A percentile compares a stretch with the other conserved stretches of the same genome.
Conservation (phyloP, 345 rosid genomes). For the Isatis tinctoria region DNA sequence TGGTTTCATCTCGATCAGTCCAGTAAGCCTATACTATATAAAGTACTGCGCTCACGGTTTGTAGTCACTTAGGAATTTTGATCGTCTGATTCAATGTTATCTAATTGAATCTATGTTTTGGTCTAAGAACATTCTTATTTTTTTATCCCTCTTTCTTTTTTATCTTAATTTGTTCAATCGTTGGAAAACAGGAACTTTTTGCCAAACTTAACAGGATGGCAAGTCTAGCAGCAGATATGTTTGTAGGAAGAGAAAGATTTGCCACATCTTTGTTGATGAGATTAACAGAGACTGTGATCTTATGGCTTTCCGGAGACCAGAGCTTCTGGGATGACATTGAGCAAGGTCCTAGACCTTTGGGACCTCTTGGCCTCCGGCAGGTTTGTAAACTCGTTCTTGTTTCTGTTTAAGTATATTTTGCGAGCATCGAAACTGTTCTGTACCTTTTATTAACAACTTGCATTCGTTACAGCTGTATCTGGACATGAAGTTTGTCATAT, state of each 20-base stretch:
- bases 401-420: neutral
- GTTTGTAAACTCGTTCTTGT: conserved; percentile 36
- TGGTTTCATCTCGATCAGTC: conserved; percentile 23
- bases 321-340: conserved; percentile 99
- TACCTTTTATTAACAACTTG: neutral
- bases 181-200: conserved; percentile 73
- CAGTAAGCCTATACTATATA: conserved; percentile 1
- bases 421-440: neutral
- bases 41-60: neutral
- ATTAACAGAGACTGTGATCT: conserved; percentile 89
- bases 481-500: conserved; percentile 92
- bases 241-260: conserved; percentile 93
- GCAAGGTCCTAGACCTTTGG: conserved; percentile 90
- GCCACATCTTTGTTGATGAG: conserved; percentile 89
- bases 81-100: neutral
- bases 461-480: conserved; percentile 63
- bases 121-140: too few species aligned
- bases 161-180: neutral
- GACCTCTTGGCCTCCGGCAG: conserved; percentile 90
- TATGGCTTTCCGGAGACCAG: conserved; percentile 96
- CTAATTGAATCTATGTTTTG: neutral
- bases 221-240: conserved; percentile 92
- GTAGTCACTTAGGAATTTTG: neutral
- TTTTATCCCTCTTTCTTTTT: neutral
- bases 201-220: conserved; percentile 78